Percentiles rank a stretch among this genome's conserved stretches.
Evolutionary conservation across 2,329 filamentous ascomycete species (phyloP).

Genomic region (Fusarium sp.): DNA sequence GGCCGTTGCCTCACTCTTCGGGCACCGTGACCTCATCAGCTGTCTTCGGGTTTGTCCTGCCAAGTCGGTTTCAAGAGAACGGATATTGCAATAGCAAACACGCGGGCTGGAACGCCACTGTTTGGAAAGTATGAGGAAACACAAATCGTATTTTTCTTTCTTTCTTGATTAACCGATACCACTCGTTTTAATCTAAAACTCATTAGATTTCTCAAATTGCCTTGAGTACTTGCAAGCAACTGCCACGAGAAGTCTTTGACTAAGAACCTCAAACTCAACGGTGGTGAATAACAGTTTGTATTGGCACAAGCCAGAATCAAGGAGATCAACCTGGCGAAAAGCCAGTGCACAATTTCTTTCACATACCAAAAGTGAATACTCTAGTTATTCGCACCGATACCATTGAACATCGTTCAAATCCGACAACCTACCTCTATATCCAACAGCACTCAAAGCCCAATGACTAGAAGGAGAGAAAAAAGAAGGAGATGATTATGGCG

Average conservation of each 20-base stretch:
- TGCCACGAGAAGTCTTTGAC: not conserved
- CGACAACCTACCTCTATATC: not conserved
- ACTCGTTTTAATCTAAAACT: not conserved
- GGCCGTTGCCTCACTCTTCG: not conserved
- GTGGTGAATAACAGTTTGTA: not conserved
- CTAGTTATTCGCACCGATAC: not conserved
- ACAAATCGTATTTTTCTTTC: not conserved
- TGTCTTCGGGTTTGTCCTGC: not conserved
- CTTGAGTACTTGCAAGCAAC: not conserved
- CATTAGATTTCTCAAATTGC: not conserved
- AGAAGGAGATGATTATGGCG: not conserved
- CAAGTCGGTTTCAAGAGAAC: not conserved
- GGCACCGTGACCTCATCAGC: not conserved
- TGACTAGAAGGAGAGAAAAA: not conserved
- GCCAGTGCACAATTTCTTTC: not conserved
- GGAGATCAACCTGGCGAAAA: not conserved
- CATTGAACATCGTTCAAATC: not conserved
- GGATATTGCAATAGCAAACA: not conserved
- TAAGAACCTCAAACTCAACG: not conserved
- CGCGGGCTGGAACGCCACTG: not conserved
- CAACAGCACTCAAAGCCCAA: not conserved
- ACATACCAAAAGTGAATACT: not conserved
- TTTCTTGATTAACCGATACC: slow-evolving; percentile 5
- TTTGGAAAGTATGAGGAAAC: slow-evolving; percentile 4
- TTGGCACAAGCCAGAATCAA: not conserved